Evolutionary conservation across 768 basidiomycete genomes (phyloP).

Genomic region (Stropharia rugosoannulata): DNA sequence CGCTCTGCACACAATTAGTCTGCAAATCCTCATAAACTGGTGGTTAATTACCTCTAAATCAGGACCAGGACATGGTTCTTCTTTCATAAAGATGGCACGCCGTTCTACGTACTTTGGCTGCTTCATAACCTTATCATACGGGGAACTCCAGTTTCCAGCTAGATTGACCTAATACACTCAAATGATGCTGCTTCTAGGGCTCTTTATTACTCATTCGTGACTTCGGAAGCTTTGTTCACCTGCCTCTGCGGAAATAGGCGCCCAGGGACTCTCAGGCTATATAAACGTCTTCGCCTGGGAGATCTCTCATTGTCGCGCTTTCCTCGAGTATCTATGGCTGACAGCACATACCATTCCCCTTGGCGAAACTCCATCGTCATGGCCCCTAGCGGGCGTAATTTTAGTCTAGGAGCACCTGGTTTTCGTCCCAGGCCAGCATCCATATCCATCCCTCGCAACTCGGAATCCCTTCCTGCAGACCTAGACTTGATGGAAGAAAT

Average conservation of each 20-base stretch:
- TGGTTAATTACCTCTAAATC: neutral
- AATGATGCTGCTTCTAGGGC: neutral
- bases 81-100: neutral
- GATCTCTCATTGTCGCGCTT: neutral
- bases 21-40: neutral
- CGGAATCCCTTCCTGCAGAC: constrained; percentile 27
- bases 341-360: constrained; percentile 18
- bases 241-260: constrained; percentile 1
- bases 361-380: constrained; percentile 24
- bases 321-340: constrained; percentile 5
- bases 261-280: constrained; percentile 9
- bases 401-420: constrained; percentile 7
- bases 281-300: constrained; percentile 1
- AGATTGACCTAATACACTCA: neutral
- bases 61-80: constrained; percentile 3
- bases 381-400: constrained; percentile 18
- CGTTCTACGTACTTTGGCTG: neutral
- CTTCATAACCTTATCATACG: neutral
- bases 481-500: constrained; percentile 37
- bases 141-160: neutral
- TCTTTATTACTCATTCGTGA: constrained; percentile 1
- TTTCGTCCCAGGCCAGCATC: constrained; percentile 9
- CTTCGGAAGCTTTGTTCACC: neutral
- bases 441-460: constrained; percentile 1
- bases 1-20: neutral